Evolutionary conservation across 768 basidiomycete species (phyloP), one percentile per base, ranked within the genome.

Genomic region (Sarcomyxa edulis): DNA sequence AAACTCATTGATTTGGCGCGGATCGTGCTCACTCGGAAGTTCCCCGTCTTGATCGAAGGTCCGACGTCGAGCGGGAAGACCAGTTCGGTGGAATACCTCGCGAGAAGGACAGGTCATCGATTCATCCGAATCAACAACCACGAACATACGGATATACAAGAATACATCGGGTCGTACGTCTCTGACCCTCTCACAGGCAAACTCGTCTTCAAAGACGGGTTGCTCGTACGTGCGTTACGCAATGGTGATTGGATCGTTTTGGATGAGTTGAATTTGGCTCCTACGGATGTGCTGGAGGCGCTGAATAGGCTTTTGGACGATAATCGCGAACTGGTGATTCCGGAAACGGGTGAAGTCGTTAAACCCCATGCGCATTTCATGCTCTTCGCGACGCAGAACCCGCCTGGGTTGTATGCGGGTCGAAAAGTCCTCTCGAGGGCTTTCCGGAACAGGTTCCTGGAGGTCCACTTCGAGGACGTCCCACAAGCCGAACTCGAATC

Each of bases 61-160:
- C 96, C 95, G 0, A 99, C 96, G 0, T 98, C 96, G 1, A 87
- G 84, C 40, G 96, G 96, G 26, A 99, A 99, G 68, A 99, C 96
- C 2, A 93, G 90, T 49, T 89, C 95, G 1, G 81, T 99, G 31
- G 94, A 97, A 62, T 98, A 94, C 58, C 76, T 99, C 20, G 95
- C 96, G 5, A 78, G 78, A 44, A 74, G 86, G 39, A 96, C 93
- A 0, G 95, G 96, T 0, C 96, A 99, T 65, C 80, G 76, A 24
- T 98, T 97, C 59, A 81, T 99, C 21, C 88, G 96, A 27, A 97
- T 99, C 71, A 99, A 99, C 66, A 99, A 99, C 52, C 96, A 99
- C 63, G 96, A 99, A 47, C 96, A 98, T 54, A 99, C 96, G 5
- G 96, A 99, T 54, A 96, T 99, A 35, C 96, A 99, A 54, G 96